Conservation (phyloP, 1,139 yeast species). For the Lodderomyces margitis region DNA sequence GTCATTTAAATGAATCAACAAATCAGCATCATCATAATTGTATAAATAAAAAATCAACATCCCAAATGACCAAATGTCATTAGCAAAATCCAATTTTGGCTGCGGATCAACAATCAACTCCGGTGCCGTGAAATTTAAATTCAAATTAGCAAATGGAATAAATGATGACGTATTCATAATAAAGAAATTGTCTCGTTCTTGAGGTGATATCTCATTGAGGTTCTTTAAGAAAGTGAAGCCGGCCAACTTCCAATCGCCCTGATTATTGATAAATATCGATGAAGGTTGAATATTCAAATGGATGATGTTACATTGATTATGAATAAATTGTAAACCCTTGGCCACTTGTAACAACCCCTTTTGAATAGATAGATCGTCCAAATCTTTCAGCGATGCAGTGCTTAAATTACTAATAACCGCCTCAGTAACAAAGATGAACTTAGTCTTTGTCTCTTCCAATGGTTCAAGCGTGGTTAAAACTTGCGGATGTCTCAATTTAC, state of each 20-base stretch:
- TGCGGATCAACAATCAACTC: constrained; percentile 30
- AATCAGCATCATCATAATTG: constrained; percentile 46
- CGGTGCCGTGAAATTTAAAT: constrained; percentile 61
- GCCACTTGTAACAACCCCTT: constrained; percentile 80
- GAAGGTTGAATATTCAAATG: constrained; percentile 81
- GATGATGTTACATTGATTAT: constrained; percentile 68
- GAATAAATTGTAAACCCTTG: constrained; percentile 79
- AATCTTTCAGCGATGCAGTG: constrained; percentile 38
- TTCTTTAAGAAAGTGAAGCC: constrained; percentile 71
- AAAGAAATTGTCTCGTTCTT: constrained; percentile 52
- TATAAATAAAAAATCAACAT: constrained; percentile 69
- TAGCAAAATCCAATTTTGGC: constrained; percentile 53
- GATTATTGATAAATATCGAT: constrained; percentile 72
- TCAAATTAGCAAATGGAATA: constrained; percentile 73
- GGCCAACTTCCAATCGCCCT: constrained; percentile 91
- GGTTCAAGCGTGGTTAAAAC: constrained; percentile 81
- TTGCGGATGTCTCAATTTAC: constrained; percentile 86
- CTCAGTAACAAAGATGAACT: constrained; percentile 83
- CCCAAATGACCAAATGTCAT: constrained; percentile 86
- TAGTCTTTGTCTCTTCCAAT: constrained; percentile 77
- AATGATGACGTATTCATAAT: constrained; percentile 69
- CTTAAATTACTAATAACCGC: constrained; percentile 61
- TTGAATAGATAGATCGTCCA: constrained; percentile 73
- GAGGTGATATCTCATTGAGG: constrained; percentile 45
- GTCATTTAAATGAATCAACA: constrained; percentile 36